Evolutionary conservation across 148 eudicot species (phyloP), one percentile per base, ranked within the genome.

Genomic region (Rhododendron griersonianum): DNA sequence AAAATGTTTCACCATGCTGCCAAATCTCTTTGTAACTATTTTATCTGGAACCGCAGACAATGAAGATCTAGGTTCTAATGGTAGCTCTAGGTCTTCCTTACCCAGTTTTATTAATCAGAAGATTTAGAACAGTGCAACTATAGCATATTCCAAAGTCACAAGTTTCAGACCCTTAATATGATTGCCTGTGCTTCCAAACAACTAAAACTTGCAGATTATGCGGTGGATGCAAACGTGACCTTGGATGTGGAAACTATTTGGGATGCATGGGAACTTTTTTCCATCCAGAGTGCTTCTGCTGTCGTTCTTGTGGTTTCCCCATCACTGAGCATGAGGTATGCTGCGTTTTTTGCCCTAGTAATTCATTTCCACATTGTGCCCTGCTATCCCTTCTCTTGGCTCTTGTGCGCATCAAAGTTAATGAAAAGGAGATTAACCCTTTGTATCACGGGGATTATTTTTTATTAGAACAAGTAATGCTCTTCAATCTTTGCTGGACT

Each of bases 261-360:
- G 99, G 96, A 87, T 97, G 98, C 94, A 94, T 95, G 98, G 99
- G 98, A 28, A 88, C 91, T 7, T 93, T 90, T 83, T 97, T 92
- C 79, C 99, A 97, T 88, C 98, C 99, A 21, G 92, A 93, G 84
- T 97, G 99, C 90, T 97, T 97, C 82, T 69, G 96, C 85, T 97
- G 99, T 87, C 93, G 87, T 85, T 92, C 94, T 69, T 97, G 99
- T 83, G 86, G 94, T 84, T 85, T 88, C 78, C 98, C 96, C 28
- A 97, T 97, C 87, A 93, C 96, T 8, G 99, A 97, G 85, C 95
- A 90, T 71, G 99, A 97, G 99, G 99, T 97, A 91, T 23, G 78
- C 83, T 48, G 13, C 59, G 23, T 41, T 44, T 37, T 78, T 61
- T 33, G 37, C 67, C 48, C 19, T 18, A 23, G 33, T 4, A 69